Base-by-base conservation (phyloP, 208 protist genomes). In the Zelonia costaricensis region DNA sequence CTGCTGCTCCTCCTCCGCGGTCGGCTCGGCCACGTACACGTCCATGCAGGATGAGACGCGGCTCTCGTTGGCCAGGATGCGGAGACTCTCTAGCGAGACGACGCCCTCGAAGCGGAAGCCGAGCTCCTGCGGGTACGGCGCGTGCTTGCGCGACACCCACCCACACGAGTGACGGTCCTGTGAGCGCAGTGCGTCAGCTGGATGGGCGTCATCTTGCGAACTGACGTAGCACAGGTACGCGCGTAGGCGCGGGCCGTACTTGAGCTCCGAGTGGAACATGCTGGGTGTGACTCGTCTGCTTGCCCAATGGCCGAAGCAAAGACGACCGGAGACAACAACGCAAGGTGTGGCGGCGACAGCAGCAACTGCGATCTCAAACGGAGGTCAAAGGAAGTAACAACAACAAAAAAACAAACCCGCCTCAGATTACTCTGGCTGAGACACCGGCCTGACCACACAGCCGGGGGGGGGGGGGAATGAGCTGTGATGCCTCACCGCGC, bases 1-100 rank as follows among this genome's bases (percentile, higher is more conserved):
- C 35, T 49, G 63, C 61, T 90, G 46, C 33, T 82, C 51, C 71
- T 92, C 80, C 25, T 76, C 69, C 25, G 74, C 56, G 0, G 70
- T 63, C 55, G 80, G 63, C 30, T 82, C 74, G 7, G 89, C 82
- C 6, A 94, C 66, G 58, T 73, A 88, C 9, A 97, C 77, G 45
- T 96, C 85, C 35, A 97, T 87, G 55, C 76, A 85, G 5, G 80
- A 82, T 6, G 90, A 60, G 47, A 97, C 93, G 53, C 95, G 95
- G 31, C 76, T 82, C 65, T 95, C 90, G 45, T 96, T 90, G 28
- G 69, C 59, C 12, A 97, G 79, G 47, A 96, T 55, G 28, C 89
- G 87, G 48, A 97, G 73, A 12, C 66, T 80, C 39, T 86, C 65
- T 7, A 94, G 44, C 25, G 70, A 62, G 23, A 92, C 90, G 25